A percentile compares a stretch with the other conserved stretches of the same genome.
These are phyloP conservation scores for Lactarius evosmus DNA, from an alignment of 768 basidiomycete species.

Conservation along the genomic window DNA sequence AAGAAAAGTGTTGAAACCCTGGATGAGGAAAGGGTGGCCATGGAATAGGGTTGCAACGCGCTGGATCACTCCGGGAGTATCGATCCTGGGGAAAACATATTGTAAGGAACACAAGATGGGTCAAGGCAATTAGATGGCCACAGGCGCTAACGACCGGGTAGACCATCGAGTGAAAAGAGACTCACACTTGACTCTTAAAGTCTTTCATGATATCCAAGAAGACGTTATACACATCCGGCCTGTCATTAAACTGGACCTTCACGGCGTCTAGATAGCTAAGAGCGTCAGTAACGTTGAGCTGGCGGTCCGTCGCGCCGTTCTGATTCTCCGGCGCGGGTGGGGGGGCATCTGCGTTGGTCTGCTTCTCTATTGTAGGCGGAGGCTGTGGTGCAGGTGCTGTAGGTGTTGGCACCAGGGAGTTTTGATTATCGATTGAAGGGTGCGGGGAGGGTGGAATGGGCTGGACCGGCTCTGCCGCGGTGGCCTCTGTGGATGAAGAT, in stretches of 20 bases:
- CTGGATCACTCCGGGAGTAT: conserved; percentile 95
- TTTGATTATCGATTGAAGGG: conserved; percentile 1
- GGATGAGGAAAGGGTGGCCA: conserved; percentile 86
- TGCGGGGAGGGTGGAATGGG: neutral
- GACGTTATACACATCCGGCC: conserved; percentile 60
- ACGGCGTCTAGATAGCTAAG: conserved; percentile 62
- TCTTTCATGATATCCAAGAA: conserved; percentile 75
- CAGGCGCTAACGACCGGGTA: neutral
- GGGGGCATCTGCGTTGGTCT: conserved; percentile 1
- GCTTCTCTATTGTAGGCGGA: conserved; percentile 1
- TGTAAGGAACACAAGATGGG: too few relatives aligned
- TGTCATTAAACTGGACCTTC: conserved; percentile 55
- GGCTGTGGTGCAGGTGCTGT: neutral
- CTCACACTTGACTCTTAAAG: conserved; percentile 62
- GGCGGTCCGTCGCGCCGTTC: conserved; percentile 36
- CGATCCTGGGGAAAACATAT: conserved; percentile 71
- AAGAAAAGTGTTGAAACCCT: conserved; percentile 98
- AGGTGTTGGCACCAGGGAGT: conserved; percentile 2
- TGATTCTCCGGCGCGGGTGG: conserved; percentile 18
- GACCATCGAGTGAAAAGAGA: conserved; percentile 8
- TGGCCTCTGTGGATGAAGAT: neutral
- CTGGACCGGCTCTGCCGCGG: neutral
- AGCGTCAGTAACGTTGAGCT: conserved; percentile 60
- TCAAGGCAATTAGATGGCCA: neutral
- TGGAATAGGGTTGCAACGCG: conserved; percentile 92